phyloP scores from a whole-genome alignment of 2,329 filamentous ascomycete species.

The Verticillium tricorpus region DNA sequence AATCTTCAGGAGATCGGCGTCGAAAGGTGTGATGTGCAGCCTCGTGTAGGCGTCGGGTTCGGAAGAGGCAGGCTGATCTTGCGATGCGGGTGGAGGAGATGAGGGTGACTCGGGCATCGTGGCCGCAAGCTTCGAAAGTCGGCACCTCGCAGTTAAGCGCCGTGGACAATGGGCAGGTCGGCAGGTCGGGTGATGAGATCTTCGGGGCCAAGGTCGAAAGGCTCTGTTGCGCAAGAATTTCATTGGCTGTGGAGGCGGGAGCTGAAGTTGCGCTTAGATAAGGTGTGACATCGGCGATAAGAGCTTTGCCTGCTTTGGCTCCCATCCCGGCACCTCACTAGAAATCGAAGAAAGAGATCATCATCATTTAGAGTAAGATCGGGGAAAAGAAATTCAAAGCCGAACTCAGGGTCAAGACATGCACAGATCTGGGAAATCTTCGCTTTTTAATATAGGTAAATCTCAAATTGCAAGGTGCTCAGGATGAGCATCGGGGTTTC shows the following conservation, averaged over 20 bases:
- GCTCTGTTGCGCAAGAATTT: constrained; percentile 14
- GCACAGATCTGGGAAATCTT: too few relatives aligned
- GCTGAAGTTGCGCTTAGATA: background rate
- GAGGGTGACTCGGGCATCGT: constrained; percentile 4
- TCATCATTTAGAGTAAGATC: too few relatives aligned
- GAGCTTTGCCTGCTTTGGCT: background rate
- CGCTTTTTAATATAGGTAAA: too few relatives aligned
- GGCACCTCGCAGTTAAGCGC: constrained; percentile 3
- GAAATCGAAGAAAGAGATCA: too few relatives aligned
- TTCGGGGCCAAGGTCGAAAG: constrained; percentile 10
- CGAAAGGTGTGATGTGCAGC: constrained; percentile 87
- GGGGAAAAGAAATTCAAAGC: too few relatives aligned
- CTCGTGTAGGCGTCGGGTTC: constrained; percentile 38
- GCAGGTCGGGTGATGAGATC: constrained; percentile 6
- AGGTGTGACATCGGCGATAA: background rate
- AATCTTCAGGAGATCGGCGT: constrained; percentile 64
- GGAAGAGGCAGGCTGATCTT: constrained; percentile 2
- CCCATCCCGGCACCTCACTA: too few relatives aligned
- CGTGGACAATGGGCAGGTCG: background rate
- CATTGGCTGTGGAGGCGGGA: constrained; percentile 7
- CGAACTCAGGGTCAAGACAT: too few relatives aligned
- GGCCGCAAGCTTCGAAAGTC: constrained; percentile 1
- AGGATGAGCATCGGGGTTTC: background rate
- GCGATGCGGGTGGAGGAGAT: background rate
- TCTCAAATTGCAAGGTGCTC: too few relatives aligned